Evolutionary conservation across 192 early-diverging fungal species (phyloP).

Genomic region (Linnemannia hyalina): DNA sequence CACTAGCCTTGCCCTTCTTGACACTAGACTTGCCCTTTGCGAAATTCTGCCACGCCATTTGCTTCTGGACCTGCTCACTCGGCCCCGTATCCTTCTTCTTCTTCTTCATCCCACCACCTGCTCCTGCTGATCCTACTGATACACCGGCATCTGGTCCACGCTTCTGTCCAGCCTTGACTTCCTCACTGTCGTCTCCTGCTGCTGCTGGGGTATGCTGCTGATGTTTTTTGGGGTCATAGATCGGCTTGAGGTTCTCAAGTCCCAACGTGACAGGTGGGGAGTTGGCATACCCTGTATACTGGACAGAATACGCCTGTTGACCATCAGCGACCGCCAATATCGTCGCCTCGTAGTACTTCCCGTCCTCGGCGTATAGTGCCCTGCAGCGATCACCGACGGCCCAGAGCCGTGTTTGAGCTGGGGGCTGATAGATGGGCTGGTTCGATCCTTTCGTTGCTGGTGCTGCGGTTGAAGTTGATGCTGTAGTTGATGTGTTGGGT

Average conservation of each 20-base stretch:
- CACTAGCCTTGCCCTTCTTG: slow-evolving; percentile 60
- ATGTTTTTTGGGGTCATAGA: slow-evolving; percentile 60
- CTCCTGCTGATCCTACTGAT: slow-evolving; percentile 18
- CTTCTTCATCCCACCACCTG: slow-evolving; percentile 50
- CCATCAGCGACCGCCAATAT: slow-evolving; percentile 55
- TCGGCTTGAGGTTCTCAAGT: slow-evolving; percentile 61
- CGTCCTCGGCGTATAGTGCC: slow-evolving; percentile 76
- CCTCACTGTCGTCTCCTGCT: slow-evolving; percentile 5
- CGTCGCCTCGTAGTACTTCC: slow-evolving; percentile 75
- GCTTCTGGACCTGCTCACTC: slow-evolving; percentile 78
- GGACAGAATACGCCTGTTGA: slow-evolving; percentile 67
- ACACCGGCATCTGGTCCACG: slow-evolving; percentile 13
- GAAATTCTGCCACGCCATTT: slow-evolving; percentile 83
- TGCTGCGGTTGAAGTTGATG: neutral
- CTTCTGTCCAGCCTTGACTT: slow-evolving; percentile 23
- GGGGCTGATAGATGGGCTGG: slow-evolving; percentile 39
- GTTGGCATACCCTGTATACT: slow-evolving; percentile 73
- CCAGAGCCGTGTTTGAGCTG: slow-evolving; percentile 45
- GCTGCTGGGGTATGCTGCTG: slow-evolving; percentile 26
- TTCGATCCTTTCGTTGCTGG: slow-evolving; percentile 5
- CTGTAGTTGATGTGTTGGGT: neutral
- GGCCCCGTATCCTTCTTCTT: slow-evolving; percentile 64
- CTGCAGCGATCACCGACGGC: slow-evolving; percentile 70
- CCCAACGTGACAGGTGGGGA: slow-evolving; percentile 63
- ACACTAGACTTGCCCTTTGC: slow-evolving; percentile 61